Percentiles rank a stretch among this genome's conserved stretches.
phyloP scores from a whole-genome alignment of 768 basidiomycete genomes.

The Suillus bovinus region DNA sequence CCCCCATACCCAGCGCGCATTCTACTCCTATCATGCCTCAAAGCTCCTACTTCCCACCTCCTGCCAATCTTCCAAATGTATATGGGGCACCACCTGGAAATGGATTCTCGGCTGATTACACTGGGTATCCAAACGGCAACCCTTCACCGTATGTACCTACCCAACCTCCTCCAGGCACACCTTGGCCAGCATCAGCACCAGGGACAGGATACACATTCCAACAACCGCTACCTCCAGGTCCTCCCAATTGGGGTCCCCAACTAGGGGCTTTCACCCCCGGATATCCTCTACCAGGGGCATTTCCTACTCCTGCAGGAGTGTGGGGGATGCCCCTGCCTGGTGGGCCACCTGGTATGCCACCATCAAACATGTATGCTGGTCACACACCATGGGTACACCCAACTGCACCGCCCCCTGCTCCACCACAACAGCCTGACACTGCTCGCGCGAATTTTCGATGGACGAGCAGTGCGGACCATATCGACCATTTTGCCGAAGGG shows the following conservation, averaged over 20 bases:
- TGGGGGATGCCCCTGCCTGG: constrained; percentile 23
- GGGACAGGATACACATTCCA: constrained; percentile 27
- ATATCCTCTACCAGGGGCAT: constrained; percentile 5
- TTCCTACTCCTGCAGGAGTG: constrained; percentile 26
- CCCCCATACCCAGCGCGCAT: constrained; percentile 30
- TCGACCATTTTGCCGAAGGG: constrained; percentile 41
- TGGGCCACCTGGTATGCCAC: constrained; percentile 22
- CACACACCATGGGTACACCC: constrained; percentile 30
- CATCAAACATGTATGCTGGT: constrained; percentile 21
- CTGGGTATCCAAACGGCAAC: constrained; percentile 30
- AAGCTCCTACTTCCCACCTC: constrained; percentile 33
- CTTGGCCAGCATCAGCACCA: constrained; percentile 16
- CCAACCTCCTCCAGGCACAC: constrained; percentile 22
- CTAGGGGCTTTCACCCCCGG: not conserved
- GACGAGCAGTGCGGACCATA: constrained; percentile 32
- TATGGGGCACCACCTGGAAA: constrained; percentile 16
- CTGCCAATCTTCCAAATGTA: constrained; percentile 28
- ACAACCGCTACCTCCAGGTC: constrained; percentile 33
- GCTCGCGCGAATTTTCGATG: constrained; percentile 30
- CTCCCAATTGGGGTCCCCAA: constrained; percentile 23
- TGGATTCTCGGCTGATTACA: constrained; percentile 30
- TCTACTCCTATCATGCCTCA: constrained; percentile 29
- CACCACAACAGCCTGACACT: constrained; percentile 22
- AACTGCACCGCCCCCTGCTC: constrained; percentile 21
- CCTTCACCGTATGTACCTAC: constrained; percentile 28